Evolutionary conservation across 2,329 filamentous ascomycete genomes (phyloP), one percentile per base, ranked within the genome.

Genomic region (Fusarium goolgardi): DNA sequence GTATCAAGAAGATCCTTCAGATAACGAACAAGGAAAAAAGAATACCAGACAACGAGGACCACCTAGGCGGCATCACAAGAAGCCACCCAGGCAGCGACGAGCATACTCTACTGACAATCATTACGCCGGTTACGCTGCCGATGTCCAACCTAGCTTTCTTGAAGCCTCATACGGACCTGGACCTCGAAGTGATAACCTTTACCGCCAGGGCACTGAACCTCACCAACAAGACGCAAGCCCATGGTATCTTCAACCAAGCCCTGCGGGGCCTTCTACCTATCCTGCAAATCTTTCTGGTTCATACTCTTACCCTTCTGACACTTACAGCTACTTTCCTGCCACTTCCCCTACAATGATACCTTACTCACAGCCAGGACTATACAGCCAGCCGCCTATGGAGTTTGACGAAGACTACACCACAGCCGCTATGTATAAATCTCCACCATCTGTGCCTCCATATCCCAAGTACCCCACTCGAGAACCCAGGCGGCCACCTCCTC

Each of bases 51-150:
- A 35, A 6, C 41, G 20, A 16, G 45, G n/a, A 29, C 18, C 37
- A n/a, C 23, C 43, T 2, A 57, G 34, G 8, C 25, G 43, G 3
- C 37, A 27, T 6, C 50, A 49, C 1, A 63, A 20, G 37, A 49
- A 57, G 11, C 32, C 46, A 4, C 21, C 58, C 16, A 13, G 23
- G 2, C 58, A 44, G 15, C 40, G 25, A n/a, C 21, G 58, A 20
- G 29, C 21, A 25, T 29, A 63, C 9, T 51, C 47, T 29, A 29
- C 37, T 21, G 61, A 29, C 25, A 43, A 63, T 9, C 13, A 32
- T 2, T 39, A 32, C 10, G 5, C 8, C 9, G 43, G 63, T 15
- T 51, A 51, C 34, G 13, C 47, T 4, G 13, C 23, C 23, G 47
- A 40, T 20, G 5, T 10, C 12, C 47, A 29, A 3, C 12, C 25